phyloP scores from a whole-genome alignment of 2,329 filamentous ascomycete genomes.

The Fusarium lateritium region DNA sequence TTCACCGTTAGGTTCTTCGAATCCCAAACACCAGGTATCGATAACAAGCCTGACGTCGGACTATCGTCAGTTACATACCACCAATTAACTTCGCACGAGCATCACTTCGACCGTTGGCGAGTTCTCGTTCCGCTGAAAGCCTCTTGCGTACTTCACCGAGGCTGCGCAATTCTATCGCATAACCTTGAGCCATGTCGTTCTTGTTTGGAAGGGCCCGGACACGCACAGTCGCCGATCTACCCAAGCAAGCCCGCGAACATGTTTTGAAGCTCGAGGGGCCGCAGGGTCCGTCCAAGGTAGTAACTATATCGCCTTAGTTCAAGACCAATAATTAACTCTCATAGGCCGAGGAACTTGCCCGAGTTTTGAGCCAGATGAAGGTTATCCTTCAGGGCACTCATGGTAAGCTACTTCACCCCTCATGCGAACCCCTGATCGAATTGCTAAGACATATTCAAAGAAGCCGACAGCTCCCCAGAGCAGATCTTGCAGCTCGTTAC shows the following conservation, averaged over 20 bases:
- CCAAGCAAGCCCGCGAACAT: constrained; percentile 70
- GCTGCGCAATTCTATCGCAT: constrained; percentile 5
- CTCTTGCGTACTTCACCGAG: neutral
- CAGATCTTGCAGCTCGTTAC: constrained; percentile 89
- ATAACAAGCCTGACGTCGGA: constrained; percentile 40
- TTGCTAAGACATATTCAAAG: constrained; percentile 61
- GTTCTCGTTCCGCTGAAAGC: constrained; percentile 1
- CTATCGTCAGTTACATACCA: constrained; percentile 14
- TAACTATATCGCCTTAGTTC: constrained; percentile 3
- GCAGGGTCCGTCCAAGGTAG: constrained; percentile 64
- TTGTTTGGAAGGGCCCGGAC: constrained; percentile 68
- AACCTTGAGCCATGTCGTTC: constrained; percentile 63
- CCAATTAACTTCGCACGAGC: constrained; percentile 18
- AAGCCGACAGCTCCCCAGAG: constrained; percentile 88
- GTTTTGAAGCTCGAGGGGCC: constrained; percentile 67
- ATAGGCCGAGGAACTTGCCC: constrained; percentile 88
- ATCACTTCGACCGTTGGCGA: constrained; percentile 4
- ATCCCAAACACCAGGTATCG: constrained; percentile 33
- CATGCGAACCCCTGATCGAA: constrained; percentile 15
- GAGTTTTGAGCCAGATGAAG: constrained; percentile 92
- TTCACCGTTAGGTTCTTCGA: neutral
- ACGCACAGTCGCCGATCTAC: constrained; percentile 67
- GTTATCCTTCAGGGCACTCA: constrained; percentile 92
- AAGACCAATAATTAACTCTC: constrained; percentile 3
- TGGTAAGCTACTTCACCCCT: constrained; percentile 67